Base-by-base conservation (phyloP, 106 monocot genomes). In the Platanthera guangdongensis region DNA sequence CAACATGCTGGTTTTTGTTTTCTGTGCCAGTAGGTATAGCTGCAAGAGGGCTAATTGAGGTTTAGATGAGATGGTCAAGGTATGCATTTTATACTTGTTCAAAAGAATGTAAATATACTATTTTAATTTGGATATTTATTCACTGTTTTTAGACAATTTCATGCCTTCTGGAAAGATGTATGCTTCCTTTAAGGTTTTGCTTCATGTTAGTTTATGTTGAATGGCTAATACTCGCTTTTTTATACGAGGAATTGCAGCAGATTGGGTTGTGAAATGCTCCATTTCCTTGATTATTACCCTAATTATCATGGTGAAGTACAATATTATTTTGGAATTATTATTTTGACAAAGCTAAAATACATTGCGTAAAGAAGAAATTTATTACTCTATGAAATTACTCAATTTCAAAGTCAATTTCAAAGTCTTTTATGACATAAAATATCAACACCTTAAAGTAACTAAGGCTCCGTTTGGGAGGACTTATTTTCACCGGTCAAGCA, bases 1-100 rank as follows among this genome's bases (percentile, higher is more conserved):
- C 47, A 91, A 91, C 76, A 65, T 91, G 9, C 13, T 88, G 45
- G 76, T 80, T 50, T 91, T 78, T 57, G 55, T 76, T 50, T 57
- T n/a, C 18, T 91, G 80, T 72, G 82, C 91, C 3, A 62, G 39
- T 12, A 84, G 76, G 80, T 91, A 88, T 57, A 88, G 68, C 71
- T 60, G 54, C 75, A 91, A 91, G 83, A 80, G 19, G 47, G 87
- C 80, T 75, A 47, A 79, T 68, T 88, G 82, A 84, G 1, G 5
- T 60, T 60, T 59, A 18, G 59, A 6, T 60, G 59, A 60, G 19
- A 60, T 18, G 11, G 19, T 60, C 19, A 21, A 19, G 9, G 59
- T 60, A 21, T 60, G 6, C 18, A 14, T 55, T 4, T 55, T 21
- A 2, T 21, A 2, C 7, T 18, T 60, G 59, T 60, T n/a, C 11